Base-by-base conservation (phyloP, 108 stramenopile genomes). In the Schizochytrium sp. region DNA sequence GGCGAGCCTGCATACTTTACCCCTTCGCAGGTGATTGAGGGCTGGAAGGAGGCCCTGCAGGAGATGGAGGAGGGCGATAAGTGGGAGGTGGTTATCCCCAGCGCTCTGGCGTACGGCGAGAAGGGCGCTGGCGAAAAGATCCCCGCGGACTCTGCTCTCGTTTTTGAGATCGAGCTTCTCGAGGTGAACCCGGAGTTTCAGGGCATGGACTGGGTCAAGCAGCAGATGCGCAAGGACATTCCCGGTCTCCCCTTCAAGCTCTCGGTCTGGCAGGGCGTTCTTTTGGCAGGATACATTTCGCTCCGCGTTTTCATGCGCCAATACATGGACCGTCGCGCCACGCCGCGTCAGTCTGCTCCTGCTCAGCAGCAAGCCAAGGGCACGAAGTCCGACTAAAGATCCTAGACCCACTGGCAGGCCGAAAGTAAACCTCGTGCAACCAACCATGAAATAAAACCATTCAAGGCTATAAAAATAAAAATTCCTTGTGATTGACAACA, bases 81-180 rank as follows among this genome's bases (percentile, higher is more conserved):
- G 45, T 83, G 76, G 76, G 76, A 83, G 76, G 51, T 83, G 6
- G 76, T 83, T 23, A 83, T 83, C n/a, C 76, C 76, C 10, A 83
- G 76, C 76, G 51, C 44, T 6, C 51, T 83, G 48, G 76, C 48
- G n/a, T 83, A 83, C 76, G 76, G 76, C 6, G 51, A 83, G n/a
- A 47, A 53, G 23, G 48, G 76, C 76, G 51, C n/a, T 6, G 25
- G n/a, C 23, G 51, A 83, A 23, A 53, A 47, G 48, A 83, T 83
- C 23, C 76, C 76, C 2, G 43, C 76, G 14, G 45, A 16, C 76
- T 12, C 48, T 16, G 48, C 76, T 21, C 76, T 83, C 51, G 76
- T 83, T 16, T 83, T 83, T 34, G 10, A 83, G 23, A 47, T 83
- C 3, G 76, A 83, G 51, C 76, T 83, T 45, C 12, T 83, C 76